A percentile compares a stretch with the other conserved stretches of the same genome.
These are phyloP conservation scores for Collybia mongolica DNA, from an alignment of 768 basidiomycete genomes.

Conservation along the genomic window DNA sequence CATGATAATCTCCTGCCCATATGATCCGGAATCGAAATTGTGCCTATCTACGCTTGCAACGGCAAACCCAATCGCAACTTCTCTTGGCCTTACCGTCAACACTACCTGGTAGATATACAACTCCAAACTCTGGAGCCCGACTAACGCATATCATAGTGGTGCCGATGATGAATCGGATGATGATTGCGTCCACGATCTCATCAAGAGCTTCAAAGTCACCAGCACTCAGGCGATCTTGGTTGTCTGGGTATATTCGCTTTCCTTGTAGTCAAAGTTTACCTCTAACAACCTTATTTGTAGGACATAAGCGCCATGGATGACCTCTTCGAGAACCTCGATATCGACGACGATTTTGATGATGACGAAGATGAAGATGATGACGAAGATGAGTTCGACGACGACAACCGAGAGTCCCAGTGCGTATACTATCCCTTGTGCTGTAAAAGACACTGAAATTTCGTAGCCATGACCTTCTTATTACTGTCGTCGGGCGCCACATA, in stretches of 20 bases:
- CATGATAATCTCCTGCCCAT: slow-evolving; percentile 5
- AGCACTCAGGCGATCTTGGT: slow-evolving; percentile 7
- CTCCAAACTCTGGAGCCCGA: too few relatives aligned
- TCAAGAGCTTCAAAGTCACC: slow-evolving; percentile 1
- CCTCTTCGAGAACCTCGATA: slow-evolving; percentile 10
- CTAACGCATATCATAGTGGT: too few relatives aligned
- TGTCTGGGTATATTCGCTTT: slow-evolving; percentile 6
- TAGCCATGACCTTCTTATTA: slow-evolving; percentile 7
- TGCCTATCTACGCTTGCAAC: slow-evolving; percentile 2
- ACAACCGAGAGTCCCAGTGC: too few relatives aligned
- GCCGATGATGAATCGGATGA: not conserved
- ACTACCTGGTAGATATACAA: slow-evolving; percentile 1
- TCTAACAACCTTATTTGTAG: not conserved
- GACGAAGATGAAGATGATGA: not conserved
- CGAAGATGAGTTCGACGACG: too few relatives aligned
- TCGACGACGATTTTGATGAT: not conserved
- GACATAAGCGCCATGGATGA: slow-evolving; percentile 2
- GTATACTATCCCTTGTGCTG: not conserved
- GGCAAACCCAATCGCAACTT: not conserved
- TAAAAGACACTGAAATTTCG: not conserved
- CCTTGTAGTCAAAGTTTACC: not conserved
- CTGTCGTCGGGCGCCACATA: slow-evolving; percentile 5
- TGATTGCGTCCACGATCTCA: slow-evolving; percentile 8
- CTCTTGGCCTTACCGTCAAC: slow-evolving; percentile 3
- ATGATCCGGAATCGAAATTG: not conserved